Conservation (phyloP, 768 basidiomycete species). For the Phylloporus scabripes region DNA sequence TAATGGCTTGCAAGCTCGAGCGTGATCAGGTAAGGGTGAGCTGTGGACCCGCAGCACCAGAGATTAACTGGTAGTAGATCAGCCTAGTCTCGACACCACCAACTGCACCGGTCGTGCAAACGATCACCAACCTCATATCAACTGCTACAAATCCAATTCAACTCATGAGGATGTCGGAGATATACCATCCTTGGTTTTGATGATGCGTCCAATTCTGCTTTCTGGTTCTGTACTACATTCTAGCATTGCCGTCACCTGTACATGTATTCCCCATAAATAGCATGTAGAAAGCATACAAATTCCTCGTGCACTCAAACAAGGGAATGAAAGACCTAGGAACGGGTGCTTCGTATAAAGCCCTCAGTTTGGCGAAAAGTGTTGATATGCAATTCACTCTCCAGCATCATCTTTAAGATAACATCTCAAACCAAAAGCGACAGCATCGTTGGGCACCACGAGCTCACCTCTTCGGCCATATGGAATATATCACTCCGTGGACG, state of each 20-base stretch:
- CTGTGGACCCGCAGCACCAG: background rate
- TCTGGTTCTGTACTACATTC: background rate
- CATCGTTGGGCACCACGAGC: conserved; percentile 21
- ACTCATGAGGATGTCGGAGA: conserved; percentile 80
- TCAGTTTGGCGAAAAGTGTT: conserved; percentile 72
- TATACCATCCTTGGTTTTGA: conserved; percentile 83
- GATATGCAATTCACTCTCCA: conserved; percentile 63
- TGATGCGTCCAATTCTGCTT: background rate
- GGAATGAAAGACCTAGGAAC: conserved; percentile 16
- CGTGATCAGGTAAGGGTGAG: conserved; percentile 60
- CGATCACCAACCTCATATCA: conserved; percentile 76
- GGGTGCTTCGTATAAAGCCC: conserved; percentile 49
- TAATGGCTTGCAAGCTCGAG: conserved; percentile 82
- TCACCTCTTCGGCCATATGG: conserved; percentile 86
- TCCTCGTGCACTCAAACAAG: background rate
- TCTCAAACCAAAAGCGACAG: background rate
- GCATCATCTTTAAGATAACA: conserved; percentile 55
- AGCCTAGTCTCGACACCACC: conserved; percentile 19
- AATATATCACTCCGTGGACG: conserved; percentile 80
- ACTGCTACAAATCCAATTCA: conserved; percentile 82
- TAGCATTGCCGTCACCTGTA: conserved; percentile 2
- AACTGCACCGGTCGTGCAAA: conserved; percentile 60
- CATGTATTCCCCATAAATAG: conserved; percentile 2
- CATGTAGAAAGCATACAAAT: background rate
- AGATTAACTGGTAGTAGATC: conserved; percentile 16